Base-by-base conservation (phyloP, 768 basidiomycete species). In the Suillus alpinus region DNA sequence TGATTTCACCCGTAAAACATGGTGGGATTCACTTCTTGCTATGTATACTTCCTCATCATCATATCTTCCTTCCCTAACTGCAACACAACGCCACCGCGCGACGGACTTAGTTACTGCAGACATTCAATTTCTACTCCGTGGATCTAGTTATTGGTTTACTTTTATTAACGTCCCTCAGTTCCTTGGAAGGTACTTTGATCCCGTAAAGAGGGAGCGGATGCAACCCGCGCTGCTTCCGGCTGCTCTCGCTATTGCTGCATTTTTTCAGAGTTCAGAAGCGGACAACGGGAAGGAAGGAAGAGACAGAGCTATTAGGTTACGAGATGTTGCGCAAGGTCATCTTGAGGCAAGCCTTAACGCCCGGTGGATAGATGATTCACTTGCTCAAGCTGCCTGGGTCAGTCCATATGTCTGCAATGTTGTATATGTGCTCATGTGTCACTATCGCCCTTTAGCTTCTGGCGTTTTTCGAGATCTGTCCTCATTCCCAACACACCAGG, bases 341-440 rank as follows among this genome's bases (percentile, higher is more conserved):
- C 73, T 92, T 63, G 88, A 92, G 62, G 86, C 86, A 26, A 91
- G 89, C 67, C 73, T 88, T 60, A 86, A 83, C 67, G 82, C 86
- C 47, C 82, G 84, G 18, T 88, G 87, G 85, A 79, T 92, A 14
- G 88, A 92, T 64, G 86, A 88, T 66, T 84, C 83, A 36, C 79
- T 91, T 7, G 88, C 85, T 13, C 87, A 92, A 72, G 87, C 89
- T 40, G 86, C 88, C 59, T 92, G 87, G 87, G 89, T 90, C 70
- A 65, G 83, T 64, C 32, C 16, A n/a, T 31, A 0, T 1, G 14
- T 46, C 26, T 56, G 29, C 52, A 36, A 39, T 41, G 23, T 56
- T 57, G 9, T 29, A 58, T 62, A 8, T 26, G 43, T 58, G 8
- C 55, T 62, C 26, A 53, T 58, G 39, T 31, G 44, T 61, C 62